Evolutionary conservation across 352 stramenopile genomes (phyloP), one percentile per base, ranked within the genome.

Genomic region (Peronospora farinosa): DNA sequence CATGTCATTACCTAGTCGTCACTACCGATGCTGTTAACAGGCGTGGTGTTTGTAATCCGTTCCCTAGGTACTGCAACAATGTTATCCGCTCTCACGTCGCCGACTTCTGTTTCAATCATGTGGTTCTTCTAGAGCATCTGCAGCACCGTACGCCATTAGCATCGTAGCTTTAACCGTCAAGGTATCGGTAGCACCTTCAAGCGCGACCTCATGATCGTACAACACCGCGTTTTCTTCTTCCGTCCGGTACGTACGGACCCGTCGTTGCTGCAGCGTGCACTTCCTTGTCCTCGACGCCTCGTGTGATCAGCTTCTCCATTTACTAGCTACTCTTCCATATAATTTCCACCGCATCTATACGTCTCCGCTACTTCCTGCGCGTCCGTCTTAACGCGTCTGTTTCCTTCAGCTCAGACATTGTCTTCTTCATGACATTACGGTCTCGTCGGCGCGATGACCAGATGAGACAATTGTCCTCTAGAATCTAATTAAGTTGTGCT

Each of bases 221-320:
- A 55, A 48, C 9, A 61, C 60, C 0, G 54, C 65, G 31, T 61
- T 49, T 30, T 63, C 37, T 17, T 51, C 31, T 5, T 31, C 27
- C 27, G 8, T 31, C 27, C 52, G 38, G n/a, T 16, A 43, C 15
- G 21, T 51, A 12, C 40, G 48, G n/a, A 2, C 37, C 43, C 16
- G 54, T 50, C 8, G 51, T 69, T 19, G 42, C 61, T 37, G 44
- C 47, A 7, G 41, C 19, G 23, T 53, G 42, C n/a, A 32, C n/a
- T 30, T 69, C 49, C n/a, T 30, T 30, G 13, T 57, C 51, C 1
- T 43, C 56, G 13, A 66, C 52, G n/a, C 49, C 31, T 66, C 48
- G 51, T 59, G 42, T 17, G 63, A 43, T 40, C 51, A 21, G 19
- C 60, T 6, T 52, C 49, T 33, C 44, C 49, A 25, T 60, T 57